Conservation (phyloP, 495 filamentous ascomycete species). For the Aspergillus sparsus region DNA sequence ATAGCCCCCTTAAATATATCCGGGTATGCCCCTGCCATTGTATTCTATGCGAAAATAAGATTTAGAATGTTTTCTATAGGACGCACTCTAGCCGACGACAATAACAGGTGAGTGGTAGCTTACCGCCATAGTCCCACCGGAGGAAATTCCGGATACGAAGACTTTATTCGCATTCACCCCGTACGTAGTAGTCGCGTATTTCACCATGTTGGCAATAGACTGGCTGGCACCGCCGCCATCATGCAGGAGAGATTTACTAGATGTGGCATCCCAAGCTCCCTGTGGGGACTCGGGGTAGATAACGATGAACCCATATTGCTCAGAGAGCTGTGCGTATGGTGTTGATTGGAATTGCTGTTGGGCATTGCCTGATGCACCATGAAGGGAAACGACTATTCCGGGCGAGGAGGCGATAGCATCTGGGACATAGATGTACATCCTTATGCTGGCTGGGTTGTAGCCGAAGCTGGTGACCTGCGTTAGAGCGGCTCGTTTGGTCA, state of each 20-base stretch:
- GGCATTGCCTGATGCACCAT: constrained; percentile 1
- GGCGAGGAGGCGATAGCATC: background rate
- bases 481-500: background rate
- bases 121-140: constrained; percentile 10
- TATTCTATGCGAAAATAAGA: too few species aligned
- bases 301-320: constrained; percentile 3
- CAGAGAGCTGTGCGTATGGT: constrained; percentile 5
- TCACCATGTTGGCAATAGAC: constrained; percentile 14
- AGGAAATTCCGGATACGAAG: constrained; percentile 4
- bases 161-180: background rate
- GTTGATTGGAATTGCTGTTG: constrained; percentile 6
- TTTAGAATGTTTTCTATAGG: too few species aligned
- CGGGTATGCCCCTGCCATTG: constrained; percentile 11
- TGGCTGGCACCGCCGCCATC: constrained; percentile 12
- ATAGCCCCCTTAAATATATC: constrained; percentile 13
- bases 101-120: background rate
- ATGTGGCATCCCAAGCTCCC: constrained; percentile 10
- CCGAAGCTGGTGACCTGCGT: constrained; percentile 7
- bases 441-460: background rate
- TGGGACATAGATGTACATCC: constrained; percentile 6
- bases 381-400: background rate
- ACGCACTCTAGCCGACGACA: too few species aligned
- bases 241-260: background rate
- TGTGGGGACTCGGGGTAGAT: constrained; percentile 7
- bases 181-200: constrained; percentile 3